Conservation (phyloP, 306 rosid genomes). For the Corylus americana region DNA sequence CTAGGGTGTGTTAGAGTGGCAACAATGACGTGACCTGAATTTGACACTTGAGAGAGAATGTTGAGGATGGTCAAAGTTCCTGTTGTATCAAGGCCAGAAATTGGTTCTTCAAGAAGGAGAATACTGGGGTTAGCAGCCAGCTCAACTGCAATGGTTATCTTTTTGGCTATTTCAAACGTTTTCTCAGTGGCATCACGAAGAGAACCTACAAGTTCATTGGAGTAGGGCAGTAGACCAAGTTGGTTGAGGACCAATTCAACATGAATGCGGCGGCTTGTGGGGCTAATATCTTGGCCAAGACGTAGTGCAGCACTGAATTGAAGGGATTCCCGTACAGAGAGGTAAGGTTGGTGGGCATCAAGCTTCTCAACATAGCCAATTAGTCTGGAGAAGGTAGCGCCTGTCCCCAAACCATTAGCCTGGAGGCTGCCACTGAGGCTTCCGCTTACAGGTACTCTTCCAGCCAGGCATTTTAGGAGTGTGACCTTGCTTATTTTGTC, state of each 20-base stretch:
- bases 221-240: constrained; percentile 17
- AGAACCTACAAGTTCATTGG: constrained; percentile 12
- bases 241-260: constrained; percentile 14
- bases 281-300: constrained; percentile 14
- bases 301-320: constrained; percentile 4
- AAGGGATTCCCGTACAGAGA: constrained; percentile 15
- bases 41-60: constrained; percentile 6
- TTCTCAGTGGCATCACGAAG: background rate
- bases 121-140: constrained; percentile 20
- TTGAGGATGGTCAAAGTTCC: constrained; percentile 7
- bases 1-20: constrained; percentile 16
- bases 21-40: constrained; percentile 6
- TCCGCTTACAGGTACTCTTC: background rate
- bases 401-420: background rate
- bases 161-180: constrained; percentile 15
- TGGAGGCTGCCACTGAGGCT: constrained; percentile 2
- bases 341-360: constrained; percentile 21
- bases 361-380: constrained; percentile 18
- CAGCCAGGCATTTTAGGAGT: constrained; percentile 16
- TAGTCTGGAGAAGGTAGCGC: constrained; percentile 1
- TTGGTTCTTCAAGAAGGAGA: constrained; percentile 18
- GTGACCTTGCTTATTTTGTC: constrained; percentile 6
- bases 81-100: background rate
- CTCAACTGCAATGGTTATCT: constrained; percentile 13
- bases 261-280: background rate